These are phyloP conservation scores for Botrytis medusae DNA, from an alignment of 2,329 filamentous ascomycete genomes.

Conservation along the genomic window DNA sequence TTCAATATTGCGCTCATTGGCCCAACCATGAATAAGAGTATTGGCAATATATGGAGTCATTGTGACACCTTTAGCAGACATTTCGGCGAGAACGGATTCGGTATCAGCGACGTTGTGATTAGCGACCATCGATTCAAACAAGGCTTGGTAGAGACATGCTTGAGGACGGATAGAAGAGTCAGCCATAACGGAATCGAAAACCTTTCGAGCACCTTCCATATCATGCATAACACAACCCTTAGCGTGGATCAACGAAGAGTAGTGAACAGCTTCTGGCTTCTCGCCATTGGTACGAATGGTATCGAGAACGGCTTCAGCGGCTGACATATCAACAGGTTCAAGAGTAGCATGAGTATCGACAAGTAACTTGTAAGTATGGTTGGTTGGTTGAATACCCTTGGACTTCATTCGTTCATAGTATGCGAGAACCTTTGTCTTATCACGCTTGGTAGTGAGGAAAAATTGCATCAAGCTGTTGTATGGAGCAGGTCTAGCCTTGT, in stretches of 20 bases:
- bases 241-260: slow-evolving; percentile 91
- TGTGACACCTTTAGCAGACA: slow-evolving; percentile 72
- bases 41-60: slow-evolving; percentile 98
- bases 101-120: slow-evolving; percentile 83
- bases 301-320: slow-evolving; percentile 79
- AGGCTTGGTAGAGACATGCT: slow-evolving; percentile 88
- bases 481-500: slow-evolving; percentile 93
- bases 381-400: slow-evolving; percentile 83
- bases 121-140: slow-evolving; percentile 97
- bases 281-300: slow-evolving; percentile 74
- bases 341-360: slow-evolving; percentile 94
- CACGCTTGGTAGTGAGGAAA: slow-evolving; percentile 95
- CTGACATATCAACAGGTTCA: slow-evolving; percentile 84
- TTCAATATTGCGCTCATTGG: slow-evolving; percentile 73
- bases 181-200: slow-evolving; percentile 79
- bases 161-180: slow-evolving; percentile 68
- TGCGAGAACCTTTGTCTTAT: slow-evolving; percentile 86
- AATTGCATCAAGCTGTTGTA: slow-evolving; percentile 99
- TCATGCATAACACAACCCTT: slow-evolving; percentile 94
- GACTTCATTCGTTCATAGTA: slow-evolving; percentile 95
- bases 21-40: slow-evolving; percentile 96
- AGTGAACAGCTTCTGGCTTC: slow-evolving; percentile 87
- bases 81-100: slow-evolving; percentile 70
- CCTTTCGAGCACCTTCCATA: slow-evolving; percentile 74
- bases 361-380: slow-evolving; percentile 96